Evolutionary conservation across 2,329 filamentous ascomycete genomes (phyloP).

Genomic region (Phaeosphaeriaceae sp.): DNA sequence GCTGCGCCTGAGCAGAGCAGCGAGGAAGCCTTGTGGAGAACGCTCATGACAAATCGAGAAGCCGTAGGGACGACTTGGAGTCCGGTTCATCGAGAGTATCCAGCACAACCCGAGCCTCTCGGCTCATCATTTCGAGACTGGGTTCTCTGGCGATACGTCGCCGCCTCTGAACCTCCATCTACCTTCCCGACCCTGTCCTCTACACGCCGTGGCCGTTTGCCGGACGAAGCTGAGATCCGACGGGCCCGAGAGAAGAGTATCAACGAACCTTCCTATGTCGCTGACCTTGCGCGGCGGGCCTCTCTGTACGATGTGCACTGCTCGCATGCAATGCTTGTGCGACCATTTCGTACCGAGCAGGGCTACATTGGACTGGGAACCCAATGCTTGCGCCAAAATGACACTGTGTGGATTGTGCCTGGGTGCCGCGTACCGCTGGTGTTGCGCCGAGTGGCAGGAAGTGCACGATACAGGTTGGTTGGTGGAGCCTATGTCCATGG

Average conservation of each 20-base stretch:
- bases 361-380: slow-evolving; percentile 22
- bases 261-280: slow-evolving; percentile 5
- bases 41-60: slow-evolving; percentile 17
- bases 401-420: slow-evolving; percentile 20
- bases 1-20: slow-evolving; percentile 6
- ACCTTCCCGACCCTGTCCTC: background rate
- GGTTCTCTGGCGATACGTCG: slow-evolving; percentile 19
- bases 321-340: slow-evolving; percentile 13
- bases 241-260: background rate
- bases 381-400: slow-evolving; percentile 16
- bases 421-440: slow-evolving; percentile 25
- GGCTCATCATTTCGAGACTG: slow-evolving; percentile 17
- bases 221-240: slow-evolving; percentile 6
- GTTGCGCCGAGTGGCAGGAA: slow-evolving; percentile 10
- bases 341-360: slow-evolving; percentile 17
- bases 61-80: background rate
- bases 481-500: slow-evolving; percentile 25
- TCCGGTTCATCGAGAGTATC: slow-evolving; percentile 2
- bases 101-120: slow-evolving; percentile 1
- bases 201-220: background rate
- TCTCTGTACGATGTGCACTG: slow-evolving; percentile 21
- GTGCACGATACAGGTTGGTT: slow-evolving; percentile 14
- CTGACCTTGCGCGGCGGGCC: slow-evolving; percentile 5
- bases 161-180: background rate
- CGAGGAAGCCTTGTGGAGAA: slow-evolving; percentile 19